Evolutionary conservation across 768 basidiomycete species (phyloP).

Genomic region (Mycena rebaudengoi): DNA sequence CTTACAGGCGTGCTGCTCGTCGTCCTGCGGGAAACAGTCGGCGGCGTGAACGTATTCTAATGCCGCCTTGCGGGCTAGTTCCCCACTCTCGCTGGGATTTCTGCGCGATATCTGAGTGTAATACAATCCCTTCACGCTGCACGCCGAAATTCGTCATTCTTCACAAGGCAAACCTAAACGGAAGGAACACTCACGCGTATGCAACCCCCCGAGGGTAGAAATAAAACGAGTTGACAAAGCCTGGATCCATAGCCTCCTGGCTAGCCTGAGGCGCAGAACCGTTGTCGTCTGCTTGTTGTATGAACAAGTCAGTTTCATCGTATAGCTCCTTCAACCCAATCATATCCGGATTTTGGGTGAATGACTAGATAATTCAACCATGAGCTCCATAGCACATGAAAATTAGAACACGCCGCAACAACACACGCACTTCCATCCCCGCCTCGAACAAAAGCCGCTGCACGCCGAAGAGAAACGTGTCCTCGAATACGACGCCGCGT

Average conservation of each 20-base stretch:
- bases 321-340: conserved; percentile 12
- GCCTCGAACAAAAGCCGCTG: conserved; percentile 21
- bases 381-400: background rate
- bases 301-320: conserved; percentile 18
- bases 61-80: conserved; percentile 19
- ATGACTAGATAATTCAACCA: background rate
- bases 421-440: conserved; percentile 27
- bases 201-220: conserved; percentile 24
- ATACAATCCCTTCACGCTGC: conserved; percentile 25
- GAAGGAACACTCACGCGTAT: conserved; percentile 15
- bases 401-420: background rate
- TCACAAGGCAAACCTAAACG: background rate
- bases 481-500: conserved; percentile 22
- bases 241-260: conserved; percentile 7
- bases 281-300: conserved; percentile 15
- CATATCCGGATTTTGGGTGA: background rate
- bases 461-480: conserved; percentile 24
- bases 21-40: conserved; percentile 26
- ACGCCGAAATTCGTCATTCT: background rate
- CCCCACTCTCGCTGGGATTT: background rate
- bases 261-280: background rate
- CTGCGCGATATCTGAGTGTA: conserved; percentile 2
- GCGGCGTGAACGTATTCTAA: conserved; percentile 20
- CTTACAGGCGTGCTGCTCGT: conserved; percentile 29
- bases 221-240: conserved; percentile 20